Evolutionary conservation across 2,329 filamentous ascomycete species (phyloP).

Genomic region (Neofusicoccum umdonicola): DNA sequence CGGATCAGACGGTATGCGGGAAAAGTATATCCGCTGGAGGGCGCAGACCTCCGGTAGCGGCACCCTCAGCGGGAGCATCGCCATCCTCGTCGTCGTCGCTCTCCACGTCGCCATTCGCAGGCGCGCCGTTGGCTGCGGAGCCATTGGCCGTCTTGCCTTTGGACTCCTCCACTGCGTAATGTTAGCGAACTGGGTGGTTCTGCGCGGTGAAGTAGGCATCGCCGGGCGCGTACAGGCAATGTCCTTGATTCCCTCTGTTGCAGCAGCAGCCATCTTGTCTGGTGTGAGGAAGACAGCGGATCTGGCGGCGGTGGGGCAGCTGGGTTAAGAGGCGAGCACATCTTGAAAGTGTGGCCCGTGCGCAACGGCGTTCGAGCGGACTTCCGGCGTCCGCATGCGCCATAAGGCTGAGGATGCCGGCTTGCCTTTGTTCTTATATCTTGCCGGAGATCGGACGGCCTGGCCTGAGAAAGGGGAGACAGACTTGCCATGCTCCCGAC

Average conservation of each 20-base stretch:
- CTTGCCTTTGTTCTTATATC: background rate
- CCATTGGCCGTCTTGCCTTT: conserved; percentile 32
- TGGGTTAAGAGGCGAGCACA: conserved; percentile 12
- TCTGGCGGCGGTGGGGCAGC: background rate
- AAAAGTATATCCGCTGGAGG: conserved; percentile 6
- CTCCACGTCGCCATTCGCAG: conserved; percentile 38
- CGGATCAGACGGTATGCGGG: background rate
- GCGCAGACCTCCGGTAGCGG: conserved; percentile 24
- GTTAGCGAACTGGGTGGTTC: background rate
- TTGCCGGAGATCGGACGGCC: background rate
- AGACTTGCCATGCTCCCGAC: background rate
- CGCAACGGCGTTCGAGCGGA: conserved; percentile 7
- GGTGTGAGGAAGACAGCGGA: background rate
- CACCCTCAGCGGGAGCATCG: conserved; percentile 40
- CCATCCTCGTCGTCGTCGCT: conserved; percentile 54
- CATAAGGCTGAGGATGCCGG: background rate
- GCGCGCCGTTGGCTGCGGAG: conserved; percentile 19
- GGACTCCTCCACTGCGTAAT: conserved; percentile 34
- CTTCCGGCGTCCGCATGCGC: conserved; percentile 4
- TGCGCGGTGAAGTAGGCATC: background rate
- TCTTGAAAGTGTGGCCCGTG: conserved; percentile 13
- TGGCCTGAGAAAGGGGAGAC: background rate
- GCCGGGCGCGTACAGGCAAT: conserved; percentile 33
- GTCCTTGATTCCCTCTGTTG: conserved; percentile 36
- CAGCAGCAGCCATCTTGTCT: conserved; percentile 36